Evolutionary conservation across 768 basidiomycete species (phyloP), one percentile per base, ranked within the genome.

Genomic region (Russula vinacea): DNA sequence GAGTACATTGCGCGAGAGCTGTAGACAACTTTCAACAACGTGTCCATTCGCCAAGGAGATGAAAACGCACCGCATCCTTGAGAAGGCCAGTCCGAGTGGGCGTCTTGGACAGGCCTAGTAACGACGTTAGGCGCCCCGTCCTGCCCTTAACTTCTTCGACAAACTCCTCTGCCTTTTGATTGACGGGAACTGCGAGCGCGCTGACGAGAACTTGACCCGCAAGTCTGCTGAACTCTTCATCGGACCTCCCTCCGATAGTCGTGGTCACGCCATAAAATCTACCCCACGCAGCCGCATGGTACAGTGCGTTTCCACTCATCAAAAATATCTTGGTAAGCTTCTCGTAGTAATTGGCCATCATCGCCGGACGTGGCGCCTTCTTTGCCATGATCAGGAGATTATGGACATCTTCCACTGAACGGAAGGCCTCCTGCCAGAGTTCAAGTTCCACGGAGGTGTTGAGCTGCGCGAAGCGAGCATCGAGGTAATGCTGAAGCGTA

Each of bases 321-420:
- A 95, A 81, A 81, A 98, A 99, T 67, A 99, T 96, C 73, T 89
- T 90, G 49, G 95, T 92, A 68, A 98, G 85, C 77, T 98, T 98
- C 75, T 98, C 94, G 77, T 98, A 98, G 78, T 98, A 98, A 75
- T 92, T 94, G 64, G 94, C 93, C 95, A 98, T 98, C 94, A 98
- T 96, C 14, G 88, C 83, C 0, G 93, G 92, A 39, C 93, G 87
- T 1, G 94, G 92, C 0, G 92, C 86, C 76, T 94, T 96, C 75
- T 96, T 96, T 33, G 90, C 89, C 84, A 93, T 87, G 13, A 88
- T 91, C 68, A 99, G 85, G 40, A 98, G 83, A 71, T 94, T 94
- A 78, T 98, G 96, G 44, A 98, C 91, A 74, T 99, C 96, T 75
- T 99, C 96, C 65, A 98, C 94, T 47, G 93, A 94, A 65, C 96